Conservation (phyloP, 2,329 filamentous ascomycete genomes). For the Acarospora socialis region DNA sequence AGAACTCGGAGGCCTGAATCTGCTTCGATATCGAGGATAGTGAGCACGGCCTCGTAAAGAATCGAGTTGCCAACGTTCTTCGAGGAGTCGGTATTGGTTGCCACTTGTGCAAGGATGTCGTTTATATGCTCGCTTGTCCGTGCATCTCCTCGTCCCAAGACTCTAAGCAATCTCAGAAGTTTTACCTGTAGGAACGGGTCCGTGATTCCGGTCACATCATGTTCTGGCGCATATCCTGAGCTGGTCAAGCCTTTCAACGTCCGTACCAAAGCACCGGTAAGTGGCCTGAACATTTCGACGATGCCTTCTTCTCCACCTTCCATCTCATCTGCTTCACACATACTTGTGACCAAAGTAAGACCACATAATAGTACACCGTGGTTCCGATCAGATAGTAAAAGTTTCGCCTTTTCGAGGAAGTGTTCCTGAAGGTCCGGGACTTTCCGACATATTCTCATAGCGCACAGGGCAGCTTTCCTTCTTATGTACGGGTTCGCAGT, state of each 20-base stretch:
- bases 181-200: conserved; percentile 98
- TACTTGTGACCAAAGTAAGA: conserved; percentile 73
- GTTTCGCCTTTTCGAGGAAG: conserved; percentile 85
- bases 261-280: conserved; percentile 74
- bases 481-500: conserved; percentile 97
- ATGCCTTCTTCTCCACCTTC: conserved; percentile 83
- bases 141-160: conserved; percentile 72
- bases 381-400: conserved; percentile 80
- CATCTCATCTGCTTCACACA: conserved; percentile 89
- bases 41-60: conserved; percentile 90
- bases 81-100: conserved; percentile 92
- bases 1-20: conserved; percentile 88
- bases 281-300: conserved; percentile 76
- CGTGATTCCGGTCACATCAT: conserved; percentile 95
- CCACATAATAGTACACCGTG: conserved; percentile 91
- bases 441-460: conserved; percentile 97
- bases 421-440: conserved; percentile 95
- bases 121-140: conserved; percentile 94
- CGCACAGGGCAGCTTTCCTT: conserved; percentile 92
- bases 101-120: conserved; percentile 92
- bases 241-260: conserved; percentile 85
- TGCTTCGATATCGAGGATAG: conserved; percentile 94
- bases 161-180: conserved; percentile 71
- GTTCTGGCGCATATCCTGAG: conserved; percentile 92
- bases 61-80: conserved; percentile 99